Conservation (phyloP, 208 protist species). For the Herpetomonas samuelpessoai region DNA sequence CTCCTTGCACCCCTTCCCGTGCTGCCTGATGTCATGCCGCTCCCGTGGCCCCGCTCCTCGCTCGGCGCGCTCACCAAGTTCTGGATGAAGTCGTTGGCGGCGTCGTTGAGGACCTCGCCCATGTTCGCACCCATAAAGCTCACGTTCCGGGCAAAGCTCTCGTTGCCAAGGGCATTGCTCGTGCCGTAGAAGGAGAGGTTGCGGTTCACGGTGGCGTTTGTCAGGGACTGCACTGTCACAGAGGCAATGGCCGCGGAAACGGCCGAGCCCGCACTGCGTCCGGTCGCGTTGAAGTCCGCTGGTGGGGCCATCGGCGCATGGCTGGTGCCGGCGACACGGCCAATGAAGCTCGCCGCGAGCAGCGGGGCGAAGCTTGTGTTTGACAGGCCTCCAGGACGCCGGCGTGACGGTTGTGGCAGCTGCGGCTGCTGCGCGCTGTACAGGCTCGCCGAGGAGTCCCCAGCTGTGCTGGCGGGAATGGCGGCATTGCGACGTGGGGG, state of each 20-base stretch:
- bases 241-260: background rate
- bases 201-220: background rate
- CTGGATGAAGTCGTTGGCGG: slow-evolving; percentile 55
- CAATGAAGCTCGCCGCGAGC: background rate
- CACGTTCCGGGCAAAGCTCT: slow-evolving; percentile 51
- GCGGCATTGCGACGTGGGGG: background rate
- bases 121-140: slow-evolving; percentile 51
- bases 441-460: background rate
- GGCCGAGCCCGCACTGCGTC: slow-evolving; percentile 1
- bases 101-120: slow-evolving; percentile 46
- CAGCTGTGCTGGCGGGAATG: background rate
- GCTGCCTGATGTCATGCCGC: no score
- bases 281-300: background rate
- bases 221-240: background rate
- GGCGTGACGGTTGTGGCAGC: background rate
- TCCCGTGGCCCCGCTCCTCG: background rate
- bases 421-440: background rate
- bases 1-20: no score
- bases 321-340: background rate
- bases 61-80: slow-evolving; percentile 15
- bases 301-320: background rate
- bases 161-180: slow-evolving; percentile 25
- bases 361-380: slow-evolving; percentile 22
- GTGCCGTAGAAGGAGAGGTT: slow-evolving; percentile 31
- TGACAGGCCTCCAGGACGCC: background rate